Base-by-base conservation (phyloP, 192 early-diverging fungal species). In the Rhizophagus sp. region DNA sequence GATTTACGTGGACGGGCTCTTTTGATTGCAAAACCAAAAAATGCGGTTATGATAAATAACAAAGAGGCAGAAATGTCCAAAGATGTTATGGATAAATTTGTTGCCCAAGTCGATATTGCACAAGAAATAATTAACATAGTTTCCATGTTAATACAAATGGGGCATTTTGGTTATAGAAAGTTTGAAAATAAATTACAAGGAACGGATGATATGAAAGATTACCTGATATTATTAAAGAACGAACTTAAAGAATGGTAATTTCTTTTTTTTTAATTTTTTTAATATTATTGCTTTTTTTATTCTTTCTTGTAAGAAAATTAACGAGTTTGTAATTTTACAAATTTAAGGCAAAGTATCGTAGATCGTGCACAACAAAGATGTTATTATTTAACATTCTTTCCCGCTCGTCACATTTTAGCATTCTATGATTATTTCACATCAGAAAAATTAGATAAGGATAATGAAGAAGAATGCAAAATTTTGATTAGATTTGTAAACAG, bases 1-100 rank as follows among this genome's bases (percentile, higher is more conserved):
- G 80, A 81, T 63, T 77, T 81, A 30, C 75, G 80, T 24, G 80
- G 80, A 19, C 75, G 80, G 9, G 80, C 75, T 71, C 30, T 81
- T 30, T 41, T 81, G 52, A 75, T 81, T 30, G 75, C 76, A 13
- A 77, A 81, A 52, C 62, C 74, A n/a, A 41, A n/a, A 4, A 30
- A 41, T 41, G 7, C 50, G 4, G 24, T 19, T 33, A 27, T 65
- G 9, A 6, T n/a, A 34, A 27, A 11, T 27, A 52, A 65, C 22
- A 44, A 41, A 19, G 22, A 47, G 8, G 49, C 50, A 25, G 65
- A 57, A 30, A 52, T 41, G 22, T 41, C n/a, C 8, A 49, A 41
- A 4, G 22, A 61, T 24, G 34, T 67, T 27, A 79, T 71, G 30
- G 75, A 52, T 25, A 22, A 68, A 61, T 81, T 81, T 78, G 75